Evolutionary conservation across 768 basidiomycete genomes (phyloP).

Genomic region (Pleurotus ostreatus): DNA sequence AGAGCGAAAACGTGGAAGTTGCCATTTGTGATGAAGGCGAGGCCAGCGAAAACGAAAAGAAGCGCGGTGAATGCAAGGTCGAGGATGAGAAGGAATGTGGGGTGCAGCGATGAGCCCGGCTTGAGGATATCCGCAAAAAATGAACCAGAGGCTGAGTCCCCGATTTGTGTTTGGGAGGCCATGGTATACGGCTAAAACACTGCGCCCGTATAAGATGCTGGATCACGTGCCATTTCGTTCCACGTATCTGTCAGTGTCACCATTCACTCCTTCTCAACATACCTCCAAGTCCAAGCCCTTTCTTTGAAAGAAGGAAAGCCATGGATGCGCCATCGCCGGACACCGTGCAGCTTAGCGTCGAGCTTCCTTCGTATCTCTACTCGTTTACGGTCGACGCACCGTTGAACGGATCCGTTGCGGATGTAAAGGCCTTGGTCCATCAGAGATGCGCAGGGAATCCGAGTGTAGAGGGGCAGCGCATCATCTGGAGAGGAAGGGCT

Average conservation of each 20-base stretch:
- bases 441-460: slow-evolving; percentile 60
- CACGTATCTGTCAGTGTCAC: too few relatives aligned
- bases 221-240: too few relatives aligned
- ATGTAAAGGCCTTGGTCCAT: slow-evolving; percentile 67
- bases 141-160: slow-evolving; percentile 10
- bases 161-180: too few relatives aligned
- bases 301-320: too few relatives aligned
- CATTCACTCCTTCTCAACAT: too few relatives aligned
- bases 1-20: slow-evolving; percentile 67
- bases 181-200: too few relatives aligned
- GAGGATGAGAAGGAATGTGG: slow-evolving; percentile 58
- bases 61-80: slow-evolving; percentile 59
- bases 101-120: slow-evolving; percentile 76
- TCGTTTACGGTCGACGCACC: slow-evolving; percentile 59
- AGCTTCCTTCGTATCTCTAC: slow-evolving; percentile 70
- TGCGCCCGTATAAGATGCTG: too few relatives aligned
- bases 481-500: slow-evolving; percentile 72
- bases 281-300: too few relatives aligned
- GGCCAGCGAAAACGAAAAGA: slow-evolving; percentile 51
- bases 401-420: slow-evolving; percentile 43
- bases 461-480: slow-evolving; percentile 63
- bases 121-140: slow-evolving; percentile 59
- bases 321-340: background rate
- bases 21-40: slow-evolving; percentile 58
- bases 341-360: slow-evolving; percentile 54